Conservation (phyloP, 495 filamentous ascomycete genomes). For the Parathielavia hyrcaniae region DNA sequence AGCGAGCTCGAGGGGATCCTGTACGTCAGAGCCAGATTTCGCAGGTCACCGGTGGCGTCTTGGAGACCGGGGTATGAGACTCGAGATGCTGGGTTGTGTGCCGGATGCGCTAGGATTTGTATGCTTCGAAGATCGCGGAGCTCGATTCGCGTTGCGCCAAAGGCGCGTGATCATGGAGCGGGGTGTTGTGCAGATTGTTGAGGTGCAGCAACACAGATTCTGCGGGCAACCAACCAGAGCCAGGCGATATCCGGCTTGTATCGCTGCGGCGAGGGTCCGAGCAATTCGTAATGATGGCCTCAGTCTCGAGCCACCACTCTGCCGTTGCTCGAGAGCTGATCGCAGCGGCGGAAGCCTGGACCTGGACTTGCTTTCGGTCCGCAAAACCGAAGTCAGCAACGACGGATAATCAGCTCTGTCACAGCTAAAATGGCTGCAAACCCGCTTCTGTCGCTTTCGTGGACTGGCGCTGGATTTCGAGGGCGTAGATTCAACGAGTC, state of each 20-base stretch:
- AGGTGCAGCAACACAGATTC: constrained; percentile 6
- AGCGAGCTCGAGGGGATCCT: not conserved
- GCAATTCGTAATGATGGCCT: too few species aligned
- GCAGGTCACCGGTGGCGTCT: not conserved
- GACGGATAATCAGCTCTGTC: too few species aligned
- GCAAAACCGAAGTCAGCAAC: too few species aligned
- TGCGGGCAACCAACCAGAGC: constrained; percentile 15
- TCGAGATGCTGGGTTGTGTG: not conserved
- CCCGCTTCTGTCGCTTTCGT: not conserved
- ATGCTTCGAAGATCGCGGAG: not conserved
- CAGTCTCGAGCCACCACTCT: too few species aligned
- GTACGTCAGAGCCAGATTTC: not conserved
- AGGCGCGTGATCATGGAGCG: constrained; percentile 14
- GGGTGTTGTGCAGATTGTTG: constrained; percentile 8
- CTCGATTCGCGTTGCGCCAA: not conserved
- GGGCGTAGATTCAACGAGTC: not conserved
- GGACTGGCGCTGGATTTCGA: not conserved
- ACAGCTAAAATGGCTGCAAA: too few species aligned
- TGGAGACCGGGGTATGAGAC: not conserved
- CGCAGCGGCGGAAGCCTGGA: too few species aligned
- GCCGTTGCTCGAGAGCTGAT: too few species aligned
- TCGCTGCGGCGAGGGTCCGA: not conserved
- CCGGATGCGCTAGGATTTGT: not conserved
- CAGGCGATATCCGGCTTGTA: constrained; percentile 2
- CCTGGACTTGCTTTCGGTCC: too few species aligned